Base-by-base conservation (phyloP, 2,329 filamentous ascomycete genomes). In the Berkeleyomyces basicola region DNA sequence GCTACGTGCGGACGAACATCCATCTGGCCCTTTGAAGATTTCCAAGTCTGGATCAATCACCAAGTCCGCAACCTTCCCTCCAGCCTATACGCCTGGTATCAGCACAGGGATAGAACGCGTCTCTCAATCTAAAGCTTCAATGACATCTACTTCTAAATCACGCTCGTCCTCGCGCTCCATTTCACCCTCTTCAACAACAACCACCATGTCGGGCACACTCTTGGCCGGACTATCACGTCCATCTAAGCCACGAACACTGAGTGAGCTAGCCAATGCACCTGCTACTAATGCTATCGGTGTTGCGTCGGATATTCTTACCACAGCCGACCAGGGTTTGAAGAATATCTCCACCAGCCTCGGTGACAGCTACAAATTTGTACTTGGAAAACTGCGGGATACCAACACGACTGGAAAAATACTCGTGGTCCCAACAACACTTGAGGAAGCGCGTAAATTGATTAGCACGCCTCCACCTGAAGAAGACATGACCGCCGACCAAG, bases 321-420 rank as follows among this genome's bases (percentile, higher is more conserved):
- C 90, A 0, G 93, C 93, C 9, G 93, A 99, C 70, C 90, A 96
- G 71, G 82, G 91, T 1, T 78, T 97, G 66, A 95, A 96, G 70
- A 95, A 85, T 43, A 96, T 99, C 67, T 88, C 92, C 66, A 91
- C 82, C 69, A 95, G 90, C 58, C 77, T 97, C 3, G 91, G 92
- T 65, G 90, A 89, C 69, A 96, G 90, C 71, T 95, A 96, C 74
- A 93, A 90, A 65, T 95, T 97, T 71, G 76, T 99, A 33, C 83
- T 99, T 62, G 92, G 92, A 14, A 88, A 90, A 67, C 78, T 96
- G 23, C 89, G 87, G 66, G 90, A 96, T 71, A 68, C 70, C 10
- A 72, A 73, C 53, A 40, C n/a, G 10, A 70, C 72, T 7, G 70
- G 70, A 37, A 71, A 74, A 33, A 75, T 79, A 14, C 79, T 84